Conservation (phyloP, 805 yeast species). For the Metschnikowia noctiluminum region DNA sequence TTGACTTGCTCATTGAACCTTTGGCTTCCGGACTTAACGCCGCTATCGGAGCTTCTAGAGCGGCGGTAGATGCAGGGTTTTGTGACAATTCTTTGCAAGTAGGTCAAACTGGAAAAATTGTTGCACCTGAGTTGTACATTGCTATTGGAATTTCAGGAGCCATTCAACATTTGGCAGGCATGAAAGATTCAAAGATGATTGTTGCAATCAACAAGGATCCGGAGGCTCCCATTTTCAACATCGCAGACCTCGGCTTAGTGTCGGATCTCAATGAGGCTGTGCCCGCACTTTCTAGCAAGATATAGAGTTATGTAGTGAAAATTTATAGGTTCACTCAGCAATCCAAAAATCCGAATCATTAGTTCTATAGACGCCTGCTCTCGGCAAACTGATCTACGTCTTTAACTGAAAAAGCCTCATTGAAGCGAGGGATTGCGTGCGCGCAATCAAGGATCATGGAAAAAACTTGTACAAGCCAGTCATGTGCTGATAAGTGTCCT, state of each 20-base stretch:
- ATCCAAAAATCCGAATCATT: too few relatives aligned
- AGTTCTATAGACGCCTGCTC: too few relatives aligned
- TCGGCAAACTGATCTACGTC: too few relatives aligned
- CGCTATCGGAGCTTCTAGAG: constrained; percentile 96
- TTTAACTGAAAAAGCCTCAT: too few relatives aligned
- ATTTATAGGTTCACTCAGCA: too few relatives aligned
- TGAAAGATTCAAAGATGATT: constrained; percentile 92
- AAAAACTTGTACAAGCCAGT: too few relatives aligned
- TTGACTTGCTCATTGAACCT: constrained; percentile 73
- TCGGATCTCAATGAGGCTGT: constrained; percentile 83
- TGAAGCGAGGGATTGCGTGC: too few relatives aligned
- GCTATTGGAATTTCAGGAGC: constrained; percentile 98
- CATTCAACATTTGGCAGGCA: constrained; percentile 96
- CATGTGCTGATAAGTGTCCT: too few relatives aligned
- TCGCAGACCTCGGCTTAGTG: constrained; percentile 85
- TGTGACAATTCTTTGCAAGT: constrained; percentile 96
- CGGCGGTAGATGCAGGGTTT: constrained; percentile 95
- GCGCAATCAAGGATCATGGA: too few relatives aligned
- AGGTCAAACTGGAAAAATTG: constrained; percentile 97
- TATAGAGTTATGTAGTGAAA: constrained; percentile 26
- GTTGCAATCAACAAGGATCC: constrained; percentile 94
- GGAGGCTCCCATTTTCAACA: constrained; percentile 89
- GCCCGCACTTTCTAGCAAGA: constrained; percentile 85
- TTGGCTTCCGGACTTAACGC: constrained; percentile 82
- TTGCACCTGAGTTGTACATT: constrained; percentile 91